Conservation (phyloP, 768 basidiomycete species). For the Piloderma croceum region DNA sequence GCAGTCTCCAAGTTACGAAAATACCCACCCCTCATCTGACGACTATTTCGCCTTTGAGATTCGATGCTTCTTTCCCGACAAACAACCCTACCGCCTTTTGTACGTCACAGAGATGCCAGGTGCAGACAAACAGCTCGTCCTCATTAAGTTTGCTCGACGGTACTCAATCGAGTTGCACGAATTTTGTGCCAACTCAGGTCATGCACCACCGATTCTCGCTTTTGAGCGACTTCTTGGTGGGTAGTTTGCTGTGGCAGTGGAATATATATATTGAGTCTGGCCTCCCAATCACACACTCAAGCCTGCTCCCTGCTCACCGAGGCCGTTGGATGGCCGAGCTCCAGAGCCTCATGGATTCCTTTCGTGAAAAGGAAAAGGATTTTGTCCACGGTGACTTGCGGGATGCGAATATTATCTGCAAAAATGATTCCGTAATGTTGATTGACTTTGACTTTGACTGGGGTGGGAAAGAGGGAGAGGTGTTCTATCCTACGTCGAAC, state of each 20-base stretch:
- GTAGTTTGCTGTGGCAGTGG: slow-evolving; percentile 24
- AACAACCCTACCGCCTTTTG: slow-evolving; percentile 7
- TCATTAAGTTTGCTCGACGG: slow-evolving; percentile 19
- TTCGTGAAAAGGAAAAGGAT: slow-evolving; percentile 11
- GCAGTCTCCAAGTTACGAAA: no score
- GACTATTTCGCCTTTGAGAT: no score
- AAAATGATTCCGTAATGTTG: slow-evolving; percentile 11
- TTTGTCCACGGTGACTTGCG: slow-evolving; percentile 22
- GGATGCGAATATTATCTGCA: slow-evolving; percentile 19
- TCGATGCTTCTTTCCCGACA: no score
- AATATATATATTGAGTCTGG: slow-evolving; percentile 8
- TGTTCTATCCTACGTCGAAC: slow-evolving; percentile 19
- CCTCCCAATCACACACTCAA: neutral
- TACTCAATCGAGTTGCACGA: slow-evolving; percentile 19
- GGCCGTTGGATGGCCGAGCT: slow-evolving; percentile 1
- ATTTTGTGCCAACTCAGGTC: slow-evolving; percentile 15
- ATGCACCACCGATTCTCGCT: slow-evolving; percentile 21
- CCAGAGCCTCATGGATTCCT: slow-evolving; percentile 2
- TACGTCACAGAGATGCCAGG: slow-evolving; percentile 1
- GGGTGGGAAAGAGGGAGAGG: slow-evolving; percentile 16
- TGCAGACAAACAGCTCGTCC: slow-evolving; percentile 5
- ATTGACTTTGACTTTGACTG: slow-evolving; percentile 30
- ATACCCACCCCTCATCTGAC: no score
- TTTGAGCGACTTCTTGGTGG: slow-evolving; percentile 23
- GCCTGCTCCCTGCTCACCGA: neutral